These are phyloP conservation scores for Triticum urartu DNA, from an alignment of 176 grass and related monocot species.

Conservation along the genomic window DNA sequence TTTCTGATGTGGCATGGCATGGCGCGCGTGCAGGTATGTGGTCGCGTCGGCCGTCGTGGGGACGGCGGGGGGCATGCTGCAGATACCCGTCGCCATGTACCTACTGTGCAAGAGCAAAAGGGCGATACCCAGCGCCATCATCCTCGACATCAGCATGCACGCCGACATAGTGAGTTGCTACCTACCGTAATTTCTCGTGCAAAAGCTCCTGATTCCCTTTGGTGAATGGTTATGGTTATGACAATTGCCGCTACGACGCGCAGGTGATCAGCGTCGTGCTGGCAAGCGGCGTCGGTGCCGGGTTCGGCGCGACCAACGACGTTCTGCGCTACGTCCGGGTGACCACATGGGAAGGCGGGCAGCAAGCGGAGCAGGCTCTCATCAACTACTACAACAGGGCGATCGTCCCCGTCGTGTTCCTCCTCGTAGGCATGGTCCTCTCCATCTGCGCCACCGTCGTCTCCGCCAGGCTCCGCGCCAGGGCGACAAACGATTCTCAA, in stretches of 20 bases:
- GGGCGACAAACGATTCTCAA: neutral
- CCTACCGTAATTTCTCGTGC: neutral
- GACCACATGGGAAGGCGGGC: rapidly evolving
- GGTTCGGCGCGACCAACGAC: conserved; percentile 26
- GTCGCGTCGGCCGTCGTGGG: conserved; percentile 11
- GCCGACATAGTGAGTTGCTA: conserved; percentile 13
- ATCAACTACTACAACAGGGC: neutral
- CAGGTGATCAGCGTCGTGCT: conserved; percentile 10
- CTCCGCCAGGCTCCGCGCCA: conserved; percentile 15
- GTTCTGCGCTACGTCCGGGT: neutral
- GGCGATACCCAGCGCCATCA: neutral
- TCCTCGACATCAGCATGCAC: conserved; percentile 34
- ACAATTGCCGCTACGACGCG: neutral
- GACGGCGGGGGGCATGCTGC: neutral
- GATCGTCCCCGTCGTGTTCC: conserved; percentile 3
- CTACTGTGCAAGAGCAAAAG: conserved; percentile 30
- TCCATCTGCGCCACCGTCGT: conserved; percentile 13
- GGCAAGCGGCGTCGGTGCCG: conserved; percentile 33
- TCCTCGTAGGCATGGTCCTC: conserved; percentile 19
- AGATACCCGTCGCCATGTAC: conserved; percentile 23
- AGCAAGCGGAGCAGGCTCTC: neutral
- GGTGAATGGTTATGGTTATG: too few relatives aligned
- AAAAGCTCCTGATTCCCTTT: neutral
- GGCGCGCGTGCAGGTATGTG: neutral
- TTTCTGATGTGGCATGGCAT: neutral